Percentiles rank a stretch among this genome's conserved stretches.
phyloP scores from a whole-genome alignment of 371 early-diverging fungal genomes.

The Umbelopsis sp. region DNA sequence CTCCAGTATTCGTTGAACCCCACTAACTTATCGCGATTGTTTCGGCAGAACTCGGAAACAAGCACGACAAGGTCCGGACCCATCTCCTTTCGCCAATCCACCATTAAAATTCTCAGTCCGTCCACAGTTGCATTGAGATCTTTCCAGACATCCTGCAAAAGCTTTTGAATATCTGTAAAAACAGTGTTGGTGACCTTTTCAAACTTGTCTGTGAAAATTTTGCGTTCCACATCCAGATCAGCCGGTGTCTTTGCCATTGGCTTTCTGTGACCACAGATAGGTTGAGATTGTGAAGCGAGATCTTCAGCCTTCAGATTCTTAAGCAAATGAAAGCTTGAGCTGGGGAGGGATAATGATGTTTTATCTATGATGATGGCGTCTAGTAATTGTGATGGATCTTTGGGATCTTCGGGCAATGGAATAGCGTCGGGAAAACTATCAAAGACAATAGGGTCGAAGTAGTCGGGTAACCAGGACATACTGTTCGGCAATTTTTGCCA shows the following conservation, averaged over 20 bases:
- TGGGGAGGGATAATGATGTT: conserved; percentile 63
- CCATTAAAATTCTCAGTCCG: background rate
- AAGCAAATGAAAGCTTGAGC: conserved; percentile 68
- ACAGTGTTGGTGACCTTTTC: conserved; percentile 40
- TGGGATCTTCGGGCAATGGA: conserved; percentile 59
- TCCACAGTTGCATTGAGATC: conserved; percentile 23
- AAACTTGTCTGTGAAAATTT: conserved; percentile 69
- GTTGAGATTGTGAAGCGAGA: conserved; percentile 72
- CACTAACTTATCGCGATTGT: conserved; percentile 28
- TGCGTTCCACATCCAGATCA: conserved; percentile 73
- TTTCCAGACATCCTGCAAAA: conserved; percentile 36
- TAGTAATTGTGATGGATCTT: conserved; percentile 63
- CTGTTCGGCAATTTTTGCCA: conserved; percentile 49
- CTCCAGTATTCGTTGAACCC: conserved; percentile 42
- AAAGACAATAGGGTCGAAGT: conserved; percentile 55
- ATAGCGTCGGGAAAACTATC: conserved; percentile 66
- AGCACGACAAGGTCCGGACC: background rate
- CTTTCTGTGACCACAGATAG: conserved; percentile 74
- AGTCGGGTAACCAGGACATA: conserved; percentile 40
- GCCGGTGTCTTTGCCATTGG: conserved; percentile 68
- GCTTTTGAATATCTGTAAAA: conserved; percentile 33
- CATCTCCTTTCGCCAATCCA: conserved; percentile 26
- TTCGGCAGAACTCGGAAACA: conserved; percentile 19
- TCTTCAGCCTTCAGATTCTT: conserved; percentile 74
- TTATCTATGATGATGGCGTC: conserved; percentile 65